phyloP scores from a whole-genome alignment of 1,139 yeast genomes.

The Scheffersomyces insectosa region DNA sequence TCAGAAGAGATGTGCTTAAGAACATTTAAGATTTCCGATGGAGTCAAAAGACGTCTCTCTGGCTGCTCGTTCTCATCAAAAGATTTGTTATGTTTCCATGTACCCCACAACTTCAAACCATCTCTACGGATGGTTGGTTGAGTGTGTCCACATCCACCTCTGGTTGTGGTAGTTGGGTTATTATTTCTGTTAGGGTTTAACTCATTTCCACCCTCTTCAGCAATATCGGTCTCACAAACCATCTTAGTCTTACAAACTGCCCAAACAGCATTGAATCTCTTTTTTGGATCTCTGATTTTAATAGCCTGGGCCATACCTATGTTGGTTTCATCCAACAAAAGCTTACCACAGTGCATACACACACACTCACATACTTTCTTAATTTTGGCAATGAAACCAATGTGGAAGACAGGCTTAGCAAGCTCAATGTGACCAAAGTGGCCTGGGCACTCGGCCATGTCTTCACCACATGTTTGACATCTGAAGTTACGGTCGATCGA shows the following conservation, averaged over 20 bases:
- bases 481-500: slow-evolving; percentile 95
- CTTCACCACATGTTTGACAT: slow-evolving; percentile 99
- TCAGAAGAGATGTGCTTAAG: slow-evolving; percentile 87
- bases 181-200: slow-evolving; percentile 38
- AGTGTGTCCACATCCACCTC: slow-evolving; percentile 98
- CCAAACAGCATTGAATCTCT: slow-evolving; percentile 97
- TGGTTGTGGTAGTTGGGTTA: slow-evolving; percentile 45
- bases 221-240: slow-evolving; percentile 90
- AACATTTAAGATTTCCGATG: slow-evolving; percentile 86
- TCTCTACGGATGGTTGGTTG: slow-evolving; percentile 97
- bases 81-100: slow-evolving; percentile 88
- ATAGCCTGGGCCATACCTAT: slow-evolving; percentile 88
- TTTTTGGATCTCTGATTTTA: slow-evolving; percentile 88
- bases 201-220: slow-evolving; percentile 50
- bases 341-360: slow-evolving; percentile 98
- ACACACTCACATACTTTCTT: slow-evolving; percentile 95
- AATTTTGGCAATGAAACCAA: slow-evolving; percentile 90
- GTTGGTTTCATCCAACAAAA: slow-evolving; percentile 82
- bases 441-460: slow-evolving; percentile 99
- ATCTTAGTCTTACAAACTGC: slow-evolving; percentile 83
- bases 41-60: slow-evolving; percentile 85
- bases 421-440: slow-evolving; percentile 98
- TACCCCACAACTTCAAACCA: slow-evolving; percentile 93
- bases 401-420: slow-evolving; percentile 97
- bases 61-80: slow-evolving; percentile 86